phyloP scores from a whole-genome alignment of 495 filamentous ascomycete genomes.

The Penicillium taxi region DNA sequence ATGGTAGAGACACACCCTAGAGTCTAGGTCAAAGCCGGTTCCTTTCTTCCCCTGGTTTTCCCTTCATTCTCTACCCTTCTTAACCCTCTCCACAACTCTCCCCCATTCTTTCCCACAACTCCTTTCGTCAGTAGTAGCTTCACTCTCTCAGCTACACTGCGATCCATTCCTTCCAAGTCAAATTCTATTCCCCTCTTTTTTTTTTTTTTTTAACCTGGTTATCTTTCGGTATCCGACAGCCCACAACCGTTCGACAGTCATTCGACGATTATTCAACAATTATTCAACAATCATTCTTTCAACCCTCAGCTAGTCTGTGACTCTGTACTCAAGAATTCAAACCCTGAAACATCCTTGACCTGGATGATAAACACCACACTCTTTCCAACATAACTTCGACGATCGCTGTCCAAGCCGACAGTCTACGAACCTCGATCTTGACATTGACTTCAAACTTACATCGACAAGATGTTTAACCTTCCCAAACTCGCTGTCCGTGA shows the following conservation, averaged over 20 bases:
- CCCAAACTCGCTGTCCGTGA: constrained; percentile 45
- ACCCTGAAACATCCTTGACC: too few relatives aligned
- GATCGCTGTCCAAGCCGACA: constrained; percentile 11
- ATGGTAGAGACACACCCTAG: too few relatives aligned
- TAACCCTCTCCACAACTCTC: constrained; percentile 32
- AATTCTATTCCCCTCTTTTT: not conserved
- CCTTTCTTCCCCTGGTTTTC: constrained; percentile 31
- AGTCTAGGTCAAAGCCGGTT: too few relatives aligned
- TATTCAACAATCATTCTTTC: too few relatives aligned
- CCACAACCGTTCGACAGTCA: too few relatives aligned
- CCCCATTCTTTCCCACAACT: constrained; percentile 25
- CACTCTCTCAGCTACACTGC: constrained; percentile 73
- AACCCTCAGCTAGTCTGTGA: not conserved
- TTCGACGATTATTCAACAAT: too few relatives aligned
- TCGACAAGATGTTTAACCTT: constrained; percentile 38
- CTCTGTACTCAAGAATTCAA: too few relatives aligned
- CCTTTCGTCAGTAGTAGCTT: constrained; percentile 59
- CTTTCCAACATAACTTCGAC: constrained; percentile 14
- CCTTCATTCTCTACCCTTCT: constrained; percentile 39
- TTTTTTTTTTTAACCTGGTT: not conserved
- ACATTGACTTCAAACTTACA: constrained; percentile 14
- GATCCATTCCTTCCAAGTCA: constrained; percentile 42
- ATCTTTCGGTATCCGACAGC: too few relatives aligned
- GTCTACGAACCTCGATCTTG: constrained; percentile 8
- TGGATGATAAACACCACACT: constrained; percentile 18